A percentile compares a stretch with the other conserved stretches of the same genome.
These are phyloP conservation scores for Hortiboletus flavorubellus DNA, from an alignment of 768 basidiomycete species.

Conservation along the genomic window DNA sequence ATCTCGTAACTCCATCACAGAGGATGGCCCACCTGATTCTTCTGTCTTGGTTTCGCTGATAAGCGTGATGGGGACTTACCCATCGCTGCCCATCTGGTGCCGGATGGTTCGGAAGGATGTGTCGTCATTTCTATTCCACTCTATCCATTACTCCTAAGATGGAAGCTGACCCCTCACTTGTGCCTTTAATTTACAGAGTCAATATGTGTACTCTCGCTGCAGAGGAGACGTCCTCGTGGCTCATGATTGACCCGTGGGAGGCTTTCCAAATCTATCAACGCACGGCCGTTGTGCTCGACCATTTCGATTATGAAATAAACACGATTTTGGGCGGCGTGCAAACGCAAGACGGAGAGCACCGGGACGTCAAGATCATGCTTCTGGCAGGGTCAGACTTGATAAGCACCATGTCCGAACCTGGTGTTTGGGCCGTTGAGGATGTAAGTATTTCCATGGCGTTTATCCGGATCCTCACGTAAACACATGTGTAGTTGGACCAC, in stretches of 20 bases:
- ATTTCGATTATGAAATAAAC: slow-evolving; percentile 95
- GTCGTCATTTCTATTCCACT: background rate
- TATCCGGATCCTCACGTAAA: slow-evolving; percentile 12
- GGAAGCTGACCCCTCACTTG: slow-evolving; percentile 17
- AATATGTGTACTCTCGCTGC: slow-evolving; percentile 88
- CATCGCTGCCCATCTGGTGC: slow-evolving; percentile 7
- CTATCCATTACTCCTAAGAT: background rate
- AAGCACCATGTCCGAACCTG: slow-evolving; percentile 96
- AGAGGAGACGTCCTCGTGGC: slow-evolving; percentile 86
- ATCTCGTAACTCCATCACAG: slow-evolving; percentile 8
- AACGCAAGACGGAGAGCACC: slow-evolving; percentile 69
- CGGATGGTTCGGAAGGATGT: slow-evolving; percentile 6
- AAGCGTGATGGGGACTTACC: slow-evolving; percentile 9
- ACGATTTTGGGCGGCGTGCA: slow-evolving; percentile 74
- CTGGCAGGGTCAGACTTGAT: slow-evolving; percentile 98
- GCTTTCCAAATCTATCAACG: slow-evolving; percentile 93
- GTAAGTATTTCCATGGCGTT: slow-evolving; percentile 46
- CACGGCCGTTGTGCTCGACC: slow-evolving; percentile 95
- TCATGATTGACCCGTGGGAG: slow-evolving; percentile 99
- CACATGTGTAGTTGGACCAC: slow-evolving; percentile 74
- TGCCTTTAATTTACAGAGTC: slow-evolving; percentile 48
- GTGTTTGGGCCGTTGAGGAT: slow-evolving; percentile 94
- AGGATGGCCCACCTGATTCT: slow-evolving; percentile 11
- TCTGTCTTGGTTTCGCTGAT: slow-evolving; percentile 12
- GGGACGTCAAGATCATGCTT: slow-evolving; percentile 82